These are phyloP conservation scores for Isatis lusitanica DNA, from an alignment of 441 rosid species.

Conservation along the genomic window DNA sequence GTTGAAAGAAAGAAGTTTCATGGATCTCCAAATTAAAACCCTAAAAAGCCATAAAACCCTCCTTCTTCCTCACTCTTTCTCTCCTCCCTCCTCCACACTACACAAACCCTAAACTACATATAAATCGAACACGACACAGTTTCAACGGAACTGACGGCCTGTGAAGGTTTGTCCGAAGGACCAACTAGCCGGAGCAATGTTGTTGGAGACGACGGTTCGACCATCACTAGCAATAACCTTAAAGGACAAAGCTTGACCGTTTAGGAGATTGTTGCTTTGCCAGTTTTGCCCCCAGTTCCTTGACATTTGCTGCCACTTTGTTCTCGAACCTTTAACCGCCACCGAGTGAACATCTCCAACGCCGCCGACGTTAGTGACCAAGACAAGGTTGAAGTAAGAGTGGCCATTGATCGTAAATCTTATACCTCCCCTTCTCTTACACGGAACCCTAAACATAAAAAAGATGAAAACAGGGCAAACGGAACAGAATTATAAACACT, in stretches of 20 bases:
- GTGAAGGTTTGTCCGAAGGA: constrained; percentile 77
- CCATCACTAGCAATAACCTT: constrained; percentile 72
- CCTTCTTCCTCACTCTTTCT: neutral
- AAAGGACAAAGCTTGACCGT: constrained; percentile 71
- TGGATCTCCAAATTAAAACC: constrained; percentile 29
- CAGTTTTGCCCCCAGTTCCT: constrained; percentile 85
- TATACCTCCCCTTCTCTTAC: constrained; percentile 66
- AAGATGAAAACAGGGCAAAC: neutral
- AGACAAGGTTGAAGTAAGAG: constrained; percentile 71
- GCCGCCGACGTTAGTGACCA: constrained; percentile 72
- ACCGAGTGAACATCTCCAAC: constrained; percentile 67
- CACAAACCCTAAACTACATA: constrained; percentile 25
- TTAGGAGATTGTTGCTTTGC: constrained; percentile 68
- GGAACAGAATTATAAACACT: neutral
- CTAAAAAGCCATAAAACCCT: constrained; percentile 23
- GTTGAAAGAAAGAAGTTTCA: neutral
- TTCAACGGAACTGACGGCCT: constrained; percentile 72
- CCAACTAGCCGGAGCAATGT: constrained; percentile 59
- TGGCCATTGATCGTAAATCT: constrained; percentile 75
- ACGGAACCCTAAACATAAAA: constrained; percentile 51
- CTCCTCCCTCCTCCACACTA: constrained; percentile 9
- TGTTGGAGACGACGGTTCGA: constrained; percentile 49
- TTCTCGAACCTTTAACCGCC: constrained; percentile 60
- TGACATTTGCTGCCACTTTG: constrained; percentile 69
- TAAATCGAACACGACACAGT: neutral